These are phyloP conservation scores for Saccharomyces hybrid DNA, from an alignment of 1,139 yeast genomes.

Conservation along the genomic window DNA sequence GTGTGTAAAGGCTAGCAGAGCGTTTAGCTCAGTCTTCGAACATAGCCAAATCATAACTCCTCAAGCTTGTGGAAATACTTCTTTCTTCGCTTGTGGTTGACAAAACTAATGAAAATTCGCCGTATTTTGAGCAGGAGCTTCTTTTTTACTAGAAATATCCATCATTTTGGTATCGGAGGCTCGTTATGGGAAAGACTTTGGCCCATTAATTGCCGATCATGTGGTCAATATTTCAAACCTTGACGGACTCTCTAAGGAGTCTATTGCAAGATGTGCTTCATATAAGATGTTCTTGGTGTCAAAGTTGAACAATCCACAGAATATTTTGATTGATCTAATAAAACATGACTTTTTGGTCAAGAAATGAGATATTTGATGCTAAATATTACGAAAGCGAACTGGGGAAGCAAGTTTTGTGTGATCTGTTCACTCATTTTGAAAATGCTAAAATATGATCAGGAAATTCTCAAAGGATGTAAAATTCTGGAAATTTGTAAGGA, in stretches of 20 bases:
- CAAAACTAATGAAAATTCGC: slow-evolving; percentile 2
- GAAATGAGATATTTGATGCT: slow-evolving; percentile 21
- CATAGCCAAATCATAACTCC: slow-evolving; percentile 2
- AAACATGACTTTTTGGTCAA: slow-evolving; percentile 23
- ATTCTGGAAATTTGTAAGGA: slow-evolving; percentile 59
- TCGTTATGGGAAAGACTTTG: neutral
- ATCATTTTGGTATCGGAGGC: neutral
- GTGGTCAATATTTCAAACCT: slow-evolving; percentile 15
- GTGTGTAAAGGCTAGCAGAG: slow-evolving; percentile 3
- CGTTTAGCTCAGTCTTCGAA: slow-evolving; percentile 3
- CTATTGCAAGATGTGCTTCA: slow-evolving; percentile 24
- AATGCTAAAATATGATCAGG: slow-evolving; percentile 43
- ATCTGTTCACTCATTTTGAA: slow-evolving; percentile 46
- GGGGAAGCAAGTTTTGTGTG: slow-evolving; percentile 47
- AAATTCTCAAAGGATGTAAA: slow-evolving; percentile 40
- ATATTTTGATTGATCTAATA: slow-evolving; percentile 9
- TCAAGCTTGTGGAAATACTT: neutral
- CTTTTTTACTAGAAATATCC: slow-evolving; percentile 3
- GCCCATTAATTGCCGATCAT: slow-evolving; percentile 3
- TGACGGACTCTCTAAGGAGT: slow-evolving; percentile 19
- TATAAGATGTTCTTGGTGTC: slow-evolving; percentile 30
- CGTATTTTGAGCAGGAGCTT: slow-evolving; percentile 3
- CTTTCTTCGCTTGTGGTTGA: neutral
- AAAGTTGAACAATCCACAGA: slow-evolving; percentile 15
- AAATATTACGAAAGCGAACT: slow-evolving; percentile 31